phyloP scores from a whole-genome alignment of 2,329 filamentous ascomycete species.

The Xylariaceae sp. region DNA sequence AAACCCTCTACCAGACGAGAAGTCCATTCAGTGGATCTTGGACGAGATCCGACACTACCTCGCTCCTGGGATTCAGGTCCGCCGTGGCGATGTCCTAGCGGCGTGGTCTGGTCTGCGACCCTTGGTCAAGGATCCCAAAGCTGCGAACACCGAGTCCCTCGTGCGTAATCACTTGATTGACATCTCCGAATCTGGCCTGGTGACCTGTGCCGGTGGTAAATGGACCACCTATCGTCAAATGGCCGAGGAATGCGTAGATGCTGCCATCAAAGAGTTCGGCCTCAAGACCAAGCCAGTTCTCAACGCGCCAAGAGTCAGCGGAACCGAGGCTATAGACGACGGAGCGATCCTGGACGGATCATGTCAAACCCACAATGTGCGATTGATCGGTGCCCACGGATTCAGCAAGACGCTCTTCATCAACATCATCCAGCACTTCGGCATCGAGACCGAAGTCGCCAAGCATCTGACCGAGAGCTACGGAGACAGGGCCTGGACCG shows the following conservation, averaged over 20 bases:
- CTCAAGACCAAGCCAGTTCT: constrained; percentile 54
- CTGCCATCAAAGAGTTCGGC: constrained; percentile 66
- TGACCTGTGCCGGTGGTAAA: constrained; percentile 85
- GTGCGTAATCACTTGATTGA: constrained; percentile 84
- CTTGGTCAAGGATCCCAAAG: constrained; percentile 80
- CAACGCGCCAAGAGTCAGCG: constrained; percentile 64
- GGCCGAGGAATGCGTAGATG: constrained; percentile 85
- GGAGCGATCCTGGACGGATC: constrained; percentile 59
- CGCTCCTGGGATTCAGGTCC: constrained; percentile 78
- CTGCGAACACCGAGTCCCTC: constrained; percentile 79
- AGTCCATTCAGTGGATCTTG: constrained; percentile 85
- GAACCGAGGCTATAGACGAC: constrained; percentile 67
- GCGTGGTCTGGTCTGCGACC: constrained; percentile 88
- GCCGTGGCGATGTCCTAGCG: constrained; percentile 80
- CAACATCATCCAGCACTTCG: constrained; percentile 90
- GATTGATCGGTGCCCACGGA: constrained; percentile 78
- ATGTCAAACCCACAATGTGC: constrained; percentile 80
- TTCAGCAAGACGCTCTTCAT: constrained; percentile 90
- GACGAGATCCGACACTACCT: constrained; percentile 79
- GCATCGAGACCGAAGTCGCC: constrained; percentile 86
- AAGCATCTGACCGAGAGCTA: constrained; percentile 85
- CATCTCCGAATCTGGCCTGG: constrained; percentile 70
- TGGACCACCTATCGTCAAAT: constrained; percentile 94
- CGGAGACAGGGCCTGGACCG: constrained; percentile 88
- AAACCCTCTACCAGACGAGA: constrained; percentile 74